Percentiles rank a stretch among this genome's conserved stretches.
Evolutionary conservation across 352 stramenopile genomes (phyloP).

Genomic region (Phytopythium mirpurense): DNA sequence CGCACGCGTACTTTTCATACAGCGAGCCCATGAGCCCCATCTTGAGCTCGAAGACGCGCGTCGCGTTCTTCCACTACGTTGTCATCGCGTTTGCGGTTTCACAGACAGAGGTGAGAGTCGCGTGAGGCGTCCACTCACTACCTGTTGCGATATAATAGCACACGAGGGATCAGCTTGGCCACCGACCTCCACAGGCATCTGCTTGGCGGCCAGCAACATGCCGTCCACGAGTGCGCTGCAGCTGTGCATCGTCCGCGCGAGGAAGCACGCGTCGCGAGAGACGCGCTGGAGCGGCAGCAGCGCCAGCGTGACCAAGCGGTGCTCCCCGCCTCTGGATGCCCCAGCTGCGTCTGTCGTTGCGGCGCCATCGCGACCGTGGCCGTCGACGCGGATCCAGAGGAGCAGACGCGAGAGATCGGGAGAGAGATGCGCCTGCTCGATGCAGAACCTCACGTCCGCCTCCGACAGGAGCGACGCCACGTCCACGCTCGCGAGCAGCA

Average conservation of each 20-base stretch:
- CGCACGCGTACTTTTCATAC: conserved; percentile 72
- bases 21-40: conserved; percentile 66
- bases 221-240: conserved; percentile 23
- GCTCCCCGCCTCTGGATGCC: conserved; percentile 7
- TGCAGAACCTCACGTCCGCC: conserved; percentile 11
- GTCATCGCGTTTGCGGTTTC: too few relatives aligned
- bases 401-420: conserved; percentile 36
- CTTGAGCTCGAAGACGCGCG: conserved; percentile 69
- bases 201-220: conserved; percentile 20
- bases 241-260: conserved; percentile 21
- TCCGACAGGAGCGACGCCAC: conserved; percentile 19
- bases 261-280: conserved; percentile 24
- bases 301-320: conserved; percentile 38
- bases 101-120: too few relatives aligned
- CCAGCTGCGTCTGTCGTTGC: background rate
- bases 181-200: conserved; percentile 41
- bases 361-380: too few relatives aligned
- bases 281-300: conserved; percentile 22
- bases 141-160: too few relatives aligned
- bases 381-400: conserved; percentile 13
- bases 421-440: conserved; percentile 28
- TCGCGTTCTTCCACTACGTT: conserved; percentile 83
- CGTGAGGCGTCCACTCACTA: too few relatives aligned
- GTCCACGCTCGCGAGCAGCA: conserved; percentile 41
- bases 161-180: too few relatives aligned